phyloP scores from a whole-genome alignment of 768 basidiomycete species.

The Neoboletus subvelutipes region DNA sequence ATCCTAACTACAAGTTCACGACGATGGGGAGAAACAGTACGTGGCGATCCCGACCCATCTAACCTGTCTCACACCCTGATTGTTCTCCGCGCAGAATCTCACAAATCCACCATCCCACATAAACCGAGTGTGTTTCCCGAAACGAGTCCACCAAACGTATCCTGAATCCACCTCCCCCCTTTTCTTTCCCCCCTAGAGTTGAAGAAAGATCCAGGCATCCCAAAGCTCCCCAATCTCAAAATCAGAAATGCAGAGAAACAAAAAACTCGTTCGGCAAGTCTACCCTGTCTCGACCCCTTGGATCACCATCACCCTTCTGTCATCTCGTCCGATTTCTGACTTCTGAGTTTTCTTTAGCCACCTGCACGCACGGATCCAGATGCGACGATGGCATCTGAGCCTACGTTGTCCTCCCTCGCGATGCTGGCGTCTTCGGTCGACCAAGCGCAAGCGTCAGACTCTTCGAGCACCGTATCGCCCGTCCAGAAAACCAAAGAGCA shows the following conservation, averaged over 20 bases:
- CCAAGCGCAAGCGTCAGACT: slow-evolving; percentile 1
- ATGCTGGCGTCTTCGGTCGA: slow-evolving; percentile 41
- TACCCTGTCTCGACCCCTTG: neutral
- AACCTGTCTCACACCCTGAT: neutral
- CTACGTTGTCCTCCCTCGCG: slow-evolving; percentile 63
- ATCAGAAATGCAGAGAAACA: slow-evolving; percentile 51
- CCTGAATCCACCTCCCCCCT: neutral
- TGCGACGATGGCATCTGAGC: slow-evolving; percentile 71
- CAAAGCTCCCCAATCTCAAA: slow-evolving; percentile 76
- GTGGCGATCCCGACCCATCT: slow-evolving; percentile 4
- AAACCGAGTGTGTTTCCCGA: slow-evolving; percentile 23
- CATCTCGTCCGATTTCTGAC: neutral
- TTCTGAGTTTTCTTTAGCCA: slow-evolving; percentile 10
- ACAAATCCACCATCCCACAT: slow-evolving; percentile 24
- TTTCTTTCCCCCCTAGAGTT: slow-evolving; percentile 48
- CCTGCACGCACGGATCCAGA: slow-evolving; percentile 44
- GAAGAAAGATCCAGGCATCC: slow-evolving; percentile 88
- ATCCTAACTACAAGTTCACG: neutral
- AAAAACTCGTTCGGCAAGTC: slow-evolving; percentile 42
- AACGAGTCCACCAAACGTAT: neutral
- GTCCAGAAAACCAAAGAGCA: slow-evolving; percentile 64
- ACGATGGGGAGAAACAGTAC: slow-evolving; percentile 34
- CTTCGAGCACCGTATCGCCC: slow-evolving; percentile 33
- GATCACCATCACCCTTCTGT: neutral
- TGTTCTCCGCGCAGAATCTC: slow-evolving; percentile 19